Evolutionary conservation across 305 asterid species (phyloP).

Genomic region (Solanum hybrid): DNA sequence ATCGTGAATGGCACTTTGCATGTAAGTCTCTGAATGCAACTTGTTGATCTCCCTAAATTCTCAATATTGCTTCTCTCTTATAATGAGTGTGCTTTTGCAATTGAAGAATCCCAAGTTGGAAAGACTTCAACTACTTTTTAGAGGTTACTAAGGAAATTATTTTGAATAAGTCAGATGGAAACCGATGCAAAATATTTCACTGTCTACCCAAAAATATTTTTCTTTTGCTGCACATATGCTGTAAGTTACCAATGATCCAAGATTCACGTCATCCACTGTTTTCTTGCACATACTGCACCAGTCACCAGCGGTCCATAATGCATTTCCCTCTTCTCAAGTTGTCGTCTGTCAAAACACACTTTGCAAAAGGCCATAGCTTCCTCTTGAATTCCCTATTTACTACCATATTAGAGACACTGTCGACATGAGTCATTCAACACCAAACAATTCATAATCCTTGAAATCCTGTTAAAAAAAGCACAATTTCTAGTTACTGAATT

Average conservation of each 20-base stretch:
- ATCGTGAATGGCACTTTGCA: conserved; percentile 73
- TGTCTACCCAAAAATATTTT: neutral
- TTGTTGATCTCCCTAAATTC: neutral
- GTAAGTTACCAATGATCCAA: neutral
- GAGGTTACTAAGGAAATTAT: neutral
- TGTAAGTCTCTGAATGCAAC: conserved; percentile 42
- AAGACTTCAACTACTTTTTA: neutral
- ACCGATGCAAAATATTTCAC: neutral
- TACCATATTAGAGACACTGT: neutral
- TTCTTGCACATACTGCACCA: neutral
- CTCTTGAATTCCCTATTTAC: neutral
- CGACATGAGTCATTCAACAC: neutral
- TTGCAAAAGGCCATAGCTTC: neutral
- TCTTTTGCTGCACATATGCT: neutral
- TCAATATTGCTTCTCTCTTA: neutral
- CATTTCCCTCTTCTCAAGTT: neutral
- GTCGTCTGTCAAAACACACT: neutral
- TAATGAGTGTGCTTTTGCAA: neutral
- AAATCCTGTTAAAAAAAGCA: neutral
- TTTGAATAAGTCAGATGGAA: neutral
- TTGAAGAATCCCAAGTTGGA: neutral
- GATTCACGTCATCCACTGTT: neutral
- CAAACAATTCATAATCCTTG: neutral
- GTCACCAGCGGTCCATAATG: neutral
- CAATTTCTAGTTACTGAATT: neutral